Evolutionary conservation across 2,329 filamentous ascomycete species (phyloP), one percentile per base, ranked within the genome.

Genomic region (Aschersonia sp.): DNA sequence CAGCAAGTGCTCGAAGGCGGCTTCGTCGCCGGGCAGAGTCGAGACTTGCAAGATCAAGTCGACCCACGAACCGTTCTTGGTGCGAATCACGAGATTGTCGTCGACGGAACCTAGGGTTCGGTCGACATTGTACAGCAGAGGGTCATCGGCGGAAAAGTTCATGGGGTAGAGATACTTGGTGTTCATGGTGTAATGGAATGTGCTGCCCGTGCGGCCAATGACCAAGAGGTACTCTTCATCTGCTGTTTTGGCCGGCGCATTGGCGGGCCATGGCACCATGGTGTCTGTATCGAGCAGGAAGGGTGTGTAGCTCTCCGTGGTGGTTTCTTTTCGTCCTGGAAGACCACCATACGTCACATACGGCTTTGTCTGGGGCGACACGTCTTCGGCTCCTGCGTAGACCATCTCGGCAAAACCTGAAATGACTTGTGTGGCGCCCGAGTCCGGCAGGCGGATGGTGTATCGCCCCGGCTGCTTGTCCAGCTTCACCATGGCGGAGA

Each of bases 401-500:
- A 33, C 12, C n/a, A 49, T 8, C 22, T 33, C 41, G 12, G 42
- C 48, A 11, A 30, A 47, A 5, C 11, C 45, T 14, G 45, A 45
- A 10, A 49, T 51, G 30, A 57, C 55, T 41, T 58, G 56, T 14
- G 52, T 54, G 14, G 51, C 45, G 6, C 55, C 53, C 31, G 11
- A n/a, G 22, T 53, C 52, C 11, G 49, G 29, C 6, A 58, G 49
- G 1, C 56, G 54, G 33, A 71, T 65, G 0, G 60, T 64, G 54
- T 70, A 70, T 44, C 63, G 55, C 8, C 56, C 60, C 44, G 47
- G 56, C 6, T 40, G 11, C 43, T 68, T 60, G 53, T 67, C 60
- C 4, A 69, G 61, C 48, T 66, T 64, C n/a, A 71, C 55, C 46
- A 70, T 57, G 11, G 61, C 62, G 0, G 66, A 63, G 44, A 65